Conservation (phyloP, 352 stramenopile genomes). For the Bremia lactucae region DNA sequence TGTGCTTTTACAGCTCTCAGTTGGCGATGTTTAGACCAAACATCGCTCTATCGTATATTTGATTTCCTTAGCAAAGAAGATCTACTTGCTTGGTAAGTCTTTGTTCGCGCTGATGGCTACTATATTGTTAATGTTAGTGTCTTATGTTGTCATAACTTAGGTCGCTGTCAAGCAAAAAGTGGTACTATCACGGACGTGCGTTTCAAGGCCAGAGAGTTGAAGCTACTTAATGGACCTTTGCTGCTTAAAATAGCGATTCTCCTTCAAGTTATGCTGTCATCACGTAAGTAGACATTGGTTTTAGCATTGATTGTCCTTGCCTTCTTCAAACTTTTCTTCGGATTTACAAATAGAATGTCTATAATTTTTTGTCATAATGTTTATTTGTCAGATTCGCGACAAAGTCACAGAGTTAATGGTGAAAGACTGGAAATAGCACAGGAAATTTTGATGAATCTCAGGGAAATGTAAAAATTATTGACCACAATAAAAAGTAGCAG, state of each 20-base stretch:
- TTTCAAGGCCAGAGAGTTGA: slow-evolving; percentile 16
- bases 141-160: slow-evolving; percentile 8
- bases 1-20: slow-evolving; percentile 24
- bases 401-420: no score
- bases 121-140: neutral
- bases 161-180: slow-evolving; percentile 37
- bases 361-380: no score
- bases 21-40: slow-evolving; percentile 36
- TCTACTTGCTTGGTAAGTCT: slow-evolving; percentile 27
- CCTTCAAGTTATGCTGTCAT: no score
- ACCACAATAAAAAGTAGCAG: no score
- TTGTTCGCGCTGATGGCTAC: neutral
- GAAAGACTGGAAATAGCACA: no score
- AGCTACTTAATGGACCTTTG: neutral
- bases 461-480: no score
- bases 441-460: no score
- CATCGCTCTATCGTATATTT: slow-evolving; percentile 20
- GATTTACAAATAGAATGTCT: no score
- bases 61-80: slow-evolving; percentile 20
- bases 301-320: no score
- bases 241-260: neutral
- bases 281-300: no score
- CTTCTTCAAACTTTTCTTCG: no score
- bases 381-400: no score
- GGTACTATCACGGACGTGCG: slow-evolving; percentile 17